Evolutionary conservation across 768 basidiomycete species (phyloP), one percentile per base, ranked within the genome.

Genomic region (Auricularia sp.): DNA sequence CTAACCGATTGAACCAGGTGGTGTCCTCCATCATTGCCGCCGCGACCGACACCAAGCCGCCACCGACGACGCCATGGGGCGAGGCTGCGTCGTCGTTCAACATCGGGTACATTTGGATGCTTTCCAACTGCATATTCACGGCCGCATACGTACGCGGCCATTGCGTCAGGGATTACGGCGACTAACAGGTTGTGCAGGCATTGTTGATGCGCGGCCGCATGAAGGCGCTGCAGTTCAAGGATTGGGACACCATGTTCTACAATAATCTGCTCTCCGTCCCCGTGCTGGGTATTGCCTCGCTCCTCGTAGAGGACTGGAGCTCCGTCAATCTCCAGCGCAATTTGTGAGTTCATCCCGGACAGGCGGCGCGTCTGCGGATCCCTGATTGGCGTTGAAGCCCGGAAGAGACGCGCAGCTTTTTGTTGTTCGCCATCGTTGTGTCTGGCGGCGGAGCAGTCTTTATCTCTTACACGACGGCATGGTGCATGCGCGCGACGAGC

Each of bases 191-290:
- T 63, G 29, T 29, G 5, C 69, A 96, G 94, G 93, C 97, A 45
- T 82, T 99, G 61, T 81, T 91, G 47, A 98, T 98, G 97, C 85
- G 97, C 65, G 98, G 96, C 75, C 84, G 89, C 65, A 98, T 99
- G 80, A 98, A 98, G 78, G 75, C 81, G 51, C 98, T 94, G 16
- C 92, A 92, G 21, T 98, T 98, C 78, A 87, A 94, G 61, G 96
- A 99, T 71, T 97, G 94, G 95, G 96, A 98, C 72, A 88, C 94
- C 13, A 98, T 98, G 94, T 96, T 93, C 78, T 98, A 98, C 80
- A 97, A 96, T 79, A 99, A 98, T 75, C 74, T 98, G 56, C 78
- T 98, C 62, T 96, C 93, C 21, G 95, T 98, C 70, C 97, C 97
- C 3, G 86, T 98, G 45, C 79, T 99, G 54, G 81, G 83, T 64